phyloP scores from a whole-genome alignment of 2,329 filamentous ascomycete species.

The Penicillium capsulatum region DNA sequence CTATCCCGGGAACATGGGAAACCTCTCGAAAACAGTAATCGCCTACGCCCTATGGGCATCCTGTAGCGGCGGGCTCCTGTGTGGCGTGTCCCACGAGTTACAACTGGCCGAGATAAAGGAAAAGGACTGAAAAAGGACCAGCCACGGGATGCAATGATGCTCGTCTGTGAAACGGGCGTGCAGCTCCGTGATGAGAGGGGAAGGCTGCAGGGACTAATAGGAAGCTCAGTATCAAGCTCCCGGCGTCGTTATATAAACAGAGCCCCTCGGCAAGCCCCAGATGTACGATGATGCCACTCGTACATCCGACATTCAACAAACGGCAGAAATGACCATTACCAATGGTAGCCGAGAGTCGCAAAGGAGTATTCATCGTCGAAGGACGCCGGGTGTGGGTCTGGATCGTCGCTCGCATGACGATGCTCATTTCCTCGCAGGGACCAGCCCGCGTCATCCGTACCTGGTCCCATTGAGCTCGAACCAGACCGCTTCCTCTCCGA shows the following conservation, averaged over 20 bases:
- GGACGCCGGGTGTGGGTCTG: conserved; percentile 18
- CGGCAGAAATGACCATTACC: neutral
- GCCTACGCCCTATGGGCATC: too few species aligned
- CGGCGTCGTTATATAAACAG: conserved; percentile 4
- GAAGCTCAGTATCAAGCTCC: conserved; percentile 3
- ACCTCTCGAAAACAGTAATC: too few species aligned
- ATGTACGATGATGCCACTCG: neutral
- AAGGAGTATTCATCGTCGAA: conserved; percentile 18
- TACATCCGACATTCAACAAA: neutral
- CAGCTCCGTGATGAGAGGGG: conserved; percentile 1
- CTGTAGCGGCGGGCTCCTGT: too few species aligned
- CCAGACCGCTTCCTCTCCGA: neutral
- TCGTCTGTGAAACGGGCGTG: conserved; percentile 5
- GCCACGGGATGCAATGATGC: too few species aligned
- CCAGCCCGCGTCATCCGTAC: conserved; percentile 20
- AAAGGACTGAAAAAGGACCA: too few species aligned
- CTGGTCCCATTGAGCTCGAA: conserved; percentile 8
- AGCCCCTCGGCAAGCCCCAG: too few species aligned
- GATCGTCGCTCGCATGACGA: conserved; percentile 24
- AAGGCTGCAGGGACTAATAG: conserved; percentile 1
- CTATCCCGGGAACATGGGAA: too few species aligned
- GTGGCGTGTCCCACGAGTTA: too few species aligned
- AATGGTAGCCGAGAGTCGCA: conserved; percentile 2
- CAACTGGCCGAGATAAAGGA: too few species aligned
- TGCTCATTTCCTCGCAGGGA: conserved; percentile 20